These are phyloP conservation scores for Celoporthe dispersa DNA, from an alignment of 2,329 filamentous ascomycete species.

Conservation along the genomic window DNA sequence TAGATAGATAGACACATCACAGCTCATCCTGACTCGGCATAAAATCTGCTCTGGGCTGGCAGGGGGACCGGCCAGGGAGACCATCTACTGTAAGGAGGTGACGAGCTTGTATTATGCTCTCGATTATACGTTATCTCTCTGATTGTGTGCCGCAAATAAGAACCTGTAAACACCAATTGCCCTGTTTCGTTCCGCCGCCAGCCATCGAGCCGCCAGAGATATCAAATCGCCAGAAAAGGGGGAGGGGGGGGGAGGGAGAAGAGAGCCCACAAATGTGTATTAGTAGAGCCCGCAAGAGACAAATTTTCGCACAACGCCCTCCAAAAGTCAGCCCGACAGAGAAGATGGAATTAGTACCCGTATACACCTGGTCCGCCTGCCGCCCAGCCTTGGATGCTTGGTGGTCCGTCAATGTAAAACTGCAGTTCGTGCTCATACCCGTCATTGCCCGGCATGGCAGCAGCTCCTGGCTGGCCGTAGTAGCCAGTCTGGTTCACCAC, in stretches of 20 bases:
- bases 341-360: conserved; percentile 30
- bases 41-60: neutral
- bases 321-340: neutral
- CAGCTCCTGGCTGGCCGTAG: conserved; percentile 30
- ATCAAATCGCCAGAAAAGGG: neutral
- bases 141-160: neutral
- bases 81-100: neutral
- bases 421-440: conserved; percentile 39
- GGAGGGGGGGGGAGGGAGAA: too few species aligned
- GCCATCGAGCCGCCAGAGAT: neutral
- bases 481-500: conserved; percentile 30
- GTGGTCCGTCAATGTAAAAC: conserved; percentile 36
- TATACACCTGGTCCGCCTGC: conserved; percentile 32
- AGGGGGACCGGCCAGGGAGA: neutral
- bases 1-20: neutral
- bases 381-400: conserved; percentile 34
- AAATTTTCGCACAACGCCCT: neutral
- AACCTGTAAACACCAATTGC: neutral
- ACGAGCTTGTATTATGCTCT: neutral
- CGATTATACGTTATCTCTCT: neutral
- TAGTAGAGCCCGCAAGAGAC: neutral
- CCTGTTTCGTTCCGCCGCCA: neutral
- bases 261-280: neutral
- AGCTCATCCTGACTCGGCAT: neutral
- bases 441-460: conserved; percentile 35